Base-by-base conservation (phyloP, 1,284 basidiomycete genomes). In the Phellinidium pouzarii region DNA sequence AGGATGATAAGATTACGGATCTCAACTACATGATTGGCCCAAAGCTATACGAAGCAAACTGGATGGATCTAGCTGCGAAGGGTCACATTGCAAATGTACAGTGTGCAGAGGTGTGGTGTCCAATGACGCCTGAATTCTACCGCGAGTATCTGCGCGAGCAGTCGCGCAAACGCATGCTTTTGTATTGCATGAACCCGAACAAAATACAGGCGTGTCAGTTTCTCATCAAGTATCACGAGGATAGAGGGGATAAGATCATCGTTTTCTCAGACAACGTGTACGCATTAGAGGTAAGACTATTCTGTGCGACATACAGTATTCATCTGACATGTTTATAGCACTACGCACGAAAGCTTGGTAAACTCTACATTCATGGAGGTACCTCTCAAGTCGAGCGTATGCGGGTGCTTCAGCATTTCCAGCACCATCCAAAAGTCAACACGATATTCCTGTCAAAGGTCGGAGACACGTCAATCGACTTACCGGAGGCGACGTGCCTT, bases 111-210 rank as follows among this genome's bases (percentile, higher is more conserved):
- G 96, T 99, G 4, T 99, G 96, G 96, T 99, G 96, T 65, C 92
- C 94, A 7, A 99, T 99, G 96, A 97, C 96, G 27, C 95, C 96
- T n/a, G 94, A 99, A 66, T 99, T 99, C 67, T 99, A 99, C 68
- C 86, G 92, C 62, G 95, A 99, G 71, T 99, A 99, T 66, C 78
- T 99, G 57, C 80, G 91, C 58, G 91, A 94, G 67, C 87, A 90
- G 67, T 89, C 88, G 36, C 79, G 96, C 53, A 96, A 96, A 68
- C 84, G 91, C 60, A 97, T 96, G 82, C 77, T 99, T 27, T 77
- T 99, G 11, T 98, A 98, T 67, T 98, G 94, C 75, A 99, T 99
- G 96, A 99, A 99, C 66, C 96, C 96, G 20, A 92, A 91, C 67
- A 99, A 99, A 74, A 97, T 99, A 68, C 96, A 99, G 69, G 94